Conservation (phyloP, 202 grass and related monocot genomes). For the Brachypodium distachyon region DNA sequence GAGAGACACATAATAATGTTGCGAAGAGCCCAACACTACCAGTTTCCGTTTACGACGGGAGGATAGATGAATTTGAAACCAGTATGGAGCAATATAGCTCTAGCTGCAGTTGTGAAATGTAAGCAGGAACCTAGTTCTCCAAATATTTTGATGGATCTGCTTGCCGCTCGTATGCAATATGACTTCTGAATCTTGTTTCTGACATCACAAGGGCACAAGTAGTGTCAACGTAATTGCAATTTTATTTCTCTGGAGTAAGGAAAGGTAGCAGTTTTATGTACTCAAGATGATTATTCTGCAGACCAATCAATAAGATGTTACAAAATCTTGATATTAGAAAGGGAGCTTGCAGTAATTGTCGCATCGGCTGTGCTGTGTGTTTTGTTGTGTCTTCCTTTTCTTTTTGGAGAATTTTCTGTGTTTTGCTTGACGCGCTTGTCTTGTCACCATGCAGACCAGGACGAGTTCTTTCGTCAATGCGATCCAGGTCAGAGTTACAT, state of each 20-base stretch:
- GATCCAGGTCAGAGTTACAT: too few relatives aligned
- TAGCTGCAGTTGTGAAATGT: slow-evolving; percentile 65
- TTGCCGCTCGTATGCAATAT: slow-evolving; percentile 53
- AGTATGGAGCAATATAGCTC: slow-evolving; percentile 57
- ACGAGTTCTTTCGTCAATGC: too few relatives aligned
- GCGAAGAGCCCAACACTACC: slow-evolving; percentile 45
- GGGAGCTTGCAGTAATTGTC: too few relatives aligned
- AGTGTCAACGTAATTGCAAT: not conserved
- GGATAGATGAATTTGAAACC: slow-evolving; percentile 38
- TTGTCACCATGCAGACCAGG: too few relatives aligned
- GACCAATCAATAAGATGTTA: too few relatives aligned
- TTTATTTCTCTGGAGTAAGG: slow-evolving; percentile 34
- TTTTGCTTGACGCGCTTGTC: too few relatives aligned
- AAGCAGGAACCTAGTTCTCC: slow-evolving; percentile 86
- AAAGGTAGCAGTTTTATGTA: slow-evolving; percentile 51
- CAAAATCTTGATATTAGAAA: too few relatives aligned
- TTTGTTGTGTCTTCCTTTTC: too few relatives aligned
- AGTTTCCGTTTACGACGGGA: slow-evolving; percentile 45
- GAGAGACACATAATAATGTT: slow-evolving; percentile 45
- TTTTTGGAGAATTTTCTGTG: too few relatives aligned
- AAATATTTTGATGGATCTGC: slow-evolving; percentile 34
- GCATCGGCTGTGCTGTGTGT: too few relatives aligned
- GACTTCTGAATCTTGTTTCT: slow-evolving; percentile 34
- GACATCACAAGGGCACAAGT: slow-evolving; percentile 31
- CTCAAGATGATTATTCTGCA: slow-evolving; percentile 50